Percentiles rank a stretch among this genome's conserved stretches.
Conservation (phyloP, 768 basidiomycete species). For the Tylopilus plumbeoviolaceoides region DNA sequence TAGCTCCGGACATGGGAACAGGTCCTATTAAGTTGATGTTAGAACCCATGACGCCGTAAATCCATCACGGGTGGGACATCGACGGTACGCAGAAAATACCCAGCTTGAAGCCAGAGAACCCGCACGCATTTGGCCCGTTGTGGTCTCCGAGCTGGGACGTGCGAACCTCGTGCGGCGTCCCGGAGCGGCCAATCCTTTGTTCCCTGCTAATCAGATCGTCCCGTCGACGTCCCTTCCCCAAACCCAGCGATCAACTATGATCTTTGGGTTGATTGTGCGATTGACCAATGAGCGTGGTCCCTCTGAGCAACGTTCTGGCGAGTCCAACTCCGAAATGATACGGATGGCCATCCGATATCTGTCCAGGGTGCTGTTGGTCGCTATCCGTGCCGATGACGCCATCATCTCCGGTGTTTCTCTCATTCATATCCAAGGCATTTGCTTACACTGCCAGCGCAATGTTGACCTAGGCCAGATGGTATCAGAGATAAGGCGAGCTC, state of each 20-base stretch:
- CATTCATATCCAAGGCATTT: conserved; percentile 3
- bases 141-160: conserved; percentile 1
- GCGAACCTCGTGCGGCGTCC: conserved; percentile 5
- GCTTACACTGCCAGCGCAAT: background rate
- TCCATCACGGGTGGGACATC: conserved; percentile 2
- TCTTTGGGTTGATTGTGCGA: conserved; percentile 2
- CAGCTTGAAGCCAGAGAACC: conserved; percentile 7
- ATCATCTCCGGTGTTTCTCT: conserved; percentile 10
- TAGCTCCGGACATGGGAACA: conserved; percentile 11
- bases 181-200: background rate
- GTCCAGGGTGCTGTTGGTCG: background rate
- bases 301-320: background rate
- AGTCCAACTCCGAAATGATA: conserved; percentile 15
- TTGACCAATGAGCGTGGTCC: background rate
- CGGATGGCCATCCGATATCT: conserved; percentile 7
- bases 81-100: background rate
- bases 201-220: conserved; percentile 3
- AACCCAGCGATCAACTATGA: conserved; percentile 2
- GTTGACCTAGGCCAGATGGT: background rate
- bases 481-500: conserved; percentile 10
- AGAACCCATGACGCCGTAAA: conserved; percentile 13
- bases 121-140: conserved; percentile 6
- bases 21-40: conserved; percentile 5
- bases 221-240: background rate
- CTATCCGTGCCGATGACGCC: conserved; percentile 6